These are phyloP conservation scores for Pyropia yezoensis DNA, from an alignment of 23 red algal species.

Conservation along the genomic window DNA sequence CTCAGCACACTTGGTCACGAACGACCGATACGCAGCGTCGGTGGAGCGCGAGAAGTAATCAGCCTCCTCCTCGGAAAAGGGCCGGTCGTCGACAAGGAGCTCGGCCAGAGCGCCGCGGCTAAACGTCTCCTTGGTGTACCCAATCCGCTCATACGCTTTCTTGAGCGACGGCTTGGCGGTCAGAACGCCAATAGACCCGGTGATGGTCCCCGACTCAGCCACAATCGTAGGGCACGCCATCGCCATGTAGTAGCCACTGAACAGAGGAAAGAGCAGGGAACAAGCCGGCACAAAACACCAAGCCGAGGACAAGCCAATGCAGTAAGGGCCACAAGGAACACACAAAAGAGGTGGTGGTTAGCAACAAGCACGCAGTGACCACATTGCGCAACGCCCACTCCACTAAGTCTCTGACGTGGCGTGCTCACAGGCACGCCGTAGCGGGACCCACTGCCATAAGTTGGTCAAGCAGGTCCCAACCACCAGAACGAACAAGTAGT, in stretches of 20 bases:
- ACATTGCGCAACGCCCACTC: too few species aligned
- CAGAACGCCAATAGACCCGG: constrained; percentile 91
- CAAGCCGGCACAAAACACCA: too few species aligned
- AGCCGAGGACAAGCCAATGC: too few species aligned
- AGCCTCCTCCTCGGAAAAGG: constrained; percentile 74
- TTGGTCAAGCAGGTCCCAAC: too few species aligned
- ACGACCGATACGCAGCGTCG: constrained; percentile 55
- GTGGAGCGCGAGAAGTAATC: constrained; percentile 62
- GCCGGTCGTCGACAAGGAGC: constrained; percentile 75
- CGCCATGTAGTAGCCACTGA: constrained; percentile 75
- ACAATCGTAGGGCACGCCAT: constrained; percentile 89
- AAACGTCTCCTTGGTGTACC: constrained; percentile 70
- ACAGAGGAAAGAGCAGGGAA: too few species aligned
- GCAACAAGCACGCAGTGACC: too few species aligned
- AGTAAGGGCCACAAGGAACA: too few species aligned
- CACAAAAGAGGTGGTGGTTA: too few species aligned
- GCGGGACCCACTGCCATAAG: too few species aligned
- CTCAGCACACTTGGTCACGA: constrained; percentile 78
- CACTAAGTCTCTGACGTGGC: too few species aligned
- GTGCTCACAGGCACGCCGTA: too few species aligned
- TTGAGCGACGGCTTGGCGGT: constrained; percentile 79
- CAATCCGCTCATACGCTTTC: constrained; percentile 70
- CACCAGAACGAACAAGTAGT: too few species aligned
- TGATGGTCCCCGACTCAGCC: constrained; percentile 70
- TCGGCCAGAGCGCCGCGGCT: constrained; percentile 80